Evolutionary conservation across 208 protist species (phyloP).

Genomic region (Trichomonas vaginalis): DNA sequence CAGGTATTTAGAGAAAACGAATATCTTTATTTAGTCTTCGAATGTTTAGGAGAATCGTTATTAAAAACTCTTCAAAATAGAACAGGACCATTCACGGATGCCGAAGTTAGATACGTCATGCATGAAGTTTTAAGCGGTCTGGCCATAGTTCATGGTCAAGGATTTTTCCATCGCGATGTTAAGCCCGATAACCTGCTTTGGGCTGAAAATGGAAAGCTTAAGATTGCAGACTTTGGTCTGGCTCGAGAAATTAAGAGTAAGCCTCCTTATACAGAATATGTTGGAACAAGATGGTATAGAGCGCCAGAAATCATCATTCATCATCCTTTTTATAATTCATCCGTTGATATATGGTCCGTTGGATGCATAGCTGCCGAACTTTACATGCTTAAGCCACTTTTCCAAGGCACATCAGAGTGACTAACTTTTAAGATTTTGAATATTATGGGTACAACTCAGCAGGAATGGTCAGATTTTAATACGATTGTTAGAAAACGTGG

Average conservation of each 20-base stretch:
- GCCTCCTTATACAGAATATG: conserved; percentile 68
- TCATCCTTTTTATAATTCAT: conserved; percentile 45
- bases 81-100: background rate
- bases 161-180: conserved; percentile 16
- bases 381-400: conserved; percentile 63
- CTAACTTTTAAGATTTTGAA: conserved; percentile 84
- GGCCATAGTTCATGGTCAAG: background rate
- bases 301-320: conserved; percentile 62
- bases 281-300: conserved; percentile 65
- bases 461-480: conserved; percentile 69
- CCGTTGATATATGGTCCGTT: conserved; percentile 60
- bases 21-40: conserved; percentile 16
- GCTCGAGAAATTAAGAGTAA: conserved; percentile 56
- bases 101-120: background rate
- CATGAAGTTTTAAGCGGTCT: background rate
- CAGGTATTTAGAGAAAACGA: conserved; percentile 10
- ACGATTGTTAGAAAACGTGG: conserved; percentile 64
- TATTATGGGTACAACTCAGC: conserved; percentile 56
- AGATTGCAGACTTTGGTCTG: conserved; percentile 81
- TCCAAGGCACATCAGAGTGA: conserved; percentile 68
- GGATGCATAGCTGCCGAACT: conserved; percentile 60
- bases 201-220: conserved; percentile 43
- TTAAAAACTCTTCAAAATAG: background rate
- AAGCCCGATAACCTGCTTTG: conserved; percentile 16
- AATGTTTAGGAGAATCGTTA: background rate